Conservation (phyloP, 768 basidiomycete species). For the Collybia sordida region DNA sequence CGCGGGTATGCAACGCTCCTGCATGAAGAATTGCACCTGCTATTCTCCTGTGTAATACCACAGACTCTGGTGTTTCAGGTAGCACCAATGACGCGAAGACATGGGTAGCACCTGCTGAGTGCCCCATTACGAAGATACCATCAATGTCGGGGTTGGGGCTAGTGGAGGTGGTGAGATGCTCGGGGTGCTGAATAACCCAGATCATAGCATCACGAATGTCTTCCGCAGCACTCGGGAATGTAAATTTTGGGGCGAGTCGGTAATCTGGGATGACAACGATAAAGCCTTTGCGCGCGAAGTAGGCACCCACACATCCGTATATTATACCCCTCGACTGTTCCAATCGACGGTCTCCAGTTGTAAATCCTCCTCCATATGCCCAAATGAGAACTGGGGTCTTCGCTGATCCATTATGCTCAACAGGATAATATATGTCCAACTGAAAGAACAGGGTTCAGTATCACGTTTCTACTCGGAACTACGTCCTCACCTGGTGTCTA, state of each 20-base stretch:
- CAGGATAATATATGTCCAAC: slow-evolving; percentile 70
- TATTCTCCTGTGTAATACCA: slow-evolving; percentile 32
- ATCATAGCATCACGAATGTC: slow-evolving; percentile 60
- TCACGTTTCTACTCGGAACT: not conserved
- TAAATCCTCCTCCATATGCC: slow-evolving; percentile 68
- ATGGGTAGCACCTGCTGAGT: slow-evolving; percentile 63
- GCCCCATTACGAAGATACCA: slow-evolving; percentile 50
- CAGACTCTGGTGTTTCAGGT: slow-evolving; percentile 26
- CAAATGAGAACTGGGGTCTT: slow-evolving; percentile 57
- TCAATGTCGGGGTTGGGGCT: slow-evolving; percentile 38
- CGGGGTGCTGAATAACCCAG: slow-evolving; percentile 45
- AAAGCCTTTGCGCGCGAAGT: slow-evolving; percentile 59
- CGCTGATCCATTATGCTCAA: slow-evolving; percentile 18
- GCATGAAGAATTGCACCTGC: slow-evolving; percentile 46
- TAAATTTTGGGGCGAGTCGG: slow-evolving; percentile 55
- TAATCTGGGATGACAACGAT: slow-evolving; percentile 71
- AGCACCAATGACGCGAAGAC: slow-evolving; percentile 43
- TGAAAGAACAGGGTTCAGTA: slow-evolving; percentile 17
- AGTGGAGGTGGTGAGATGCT: slow-evolving; percentile 24
- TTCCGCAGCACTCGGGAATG: slow-evolving; percentile 53
- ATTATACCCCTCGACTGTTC: slow-evolving; percentile 46
- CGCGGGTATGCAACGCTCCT: slow-evolving; percentile 40
- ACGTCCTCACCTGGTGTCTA: slow-evolving; percentile 43
- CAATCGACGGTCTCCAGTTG: slow-evolving; percentile 44
- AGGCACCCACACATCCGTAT: slow-evolving; percentile 59